A percentile compares a stretch with the other conserved stretches of the same genome.
Evolutionary conservation across 371 early-diverging fungal species (phyloP).

Genomic region (Batkoa obscura): DNA sequence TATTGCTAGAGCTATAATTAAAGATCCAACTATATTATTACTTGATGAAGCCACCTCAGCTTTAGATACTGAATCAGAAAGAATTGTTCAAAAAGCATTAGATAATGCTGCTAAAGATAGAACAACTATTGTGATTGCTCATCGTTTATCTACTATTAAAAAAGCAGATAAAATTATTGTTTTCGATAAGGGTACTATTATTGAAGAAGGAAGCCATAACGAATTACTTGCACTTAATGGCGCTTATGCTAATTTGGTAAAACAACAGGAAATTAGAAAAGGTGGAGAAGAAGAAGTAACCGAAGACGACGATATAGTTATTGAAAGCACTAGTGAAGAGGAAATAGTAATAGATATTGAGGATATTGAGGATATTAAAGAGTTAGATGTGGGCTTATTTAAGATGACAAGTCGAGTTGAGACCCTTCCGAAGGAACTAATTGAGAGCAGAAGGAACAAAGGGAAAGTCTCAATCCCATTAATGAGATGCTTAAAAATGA

Average conservation of each 20-base stretch:
- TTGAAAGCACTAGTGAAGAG: not conserved
- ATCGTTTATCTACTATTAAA: conserved; percentile 47
- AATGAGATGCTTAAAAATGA: not conserved
- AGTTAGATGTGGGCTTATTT: not conserved
- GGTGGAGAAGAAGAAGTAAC: not conserved
- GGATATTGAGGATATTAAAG: not conserved
- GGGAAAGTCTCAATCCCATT: not conserved
- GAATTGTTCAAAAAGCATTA: conserved; percentile 43
- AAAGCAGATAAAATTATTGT: conserved; percentile 58
- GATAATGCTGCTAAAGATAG: conserved; percentile 40
- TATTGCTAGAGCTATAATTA: conserved; percentile 40
- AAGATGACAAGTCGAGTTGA: too few species aligned
- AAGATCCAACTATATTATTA: conserved; percentile 37
- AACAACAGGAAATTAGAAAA: conserved; percentile 22
- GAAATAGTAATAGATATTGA: not conserved
- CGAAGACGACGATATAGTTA: not conserved
- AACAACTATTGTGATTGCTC: conserved; percentile 61
- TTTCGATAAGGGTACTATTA: conserved; percentile 40
- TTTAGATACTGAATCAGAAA: conserved; percentile 45
- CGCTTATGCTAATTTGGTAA: conserved; percentile 22
- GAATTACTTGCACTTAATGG: conserved; percentile 28
- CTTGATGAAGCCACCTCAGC: conserved; percentile 67
- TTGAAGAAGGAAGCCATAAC: conserved; percentile 56
- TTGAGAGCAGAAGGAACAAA: not conserved
- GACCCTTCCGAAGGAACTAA: too few species aligned